Base-by-base conservation (phyloP, 2,329 filamentous ascomycete species). In the Aspergillus neoniger region DNA sequence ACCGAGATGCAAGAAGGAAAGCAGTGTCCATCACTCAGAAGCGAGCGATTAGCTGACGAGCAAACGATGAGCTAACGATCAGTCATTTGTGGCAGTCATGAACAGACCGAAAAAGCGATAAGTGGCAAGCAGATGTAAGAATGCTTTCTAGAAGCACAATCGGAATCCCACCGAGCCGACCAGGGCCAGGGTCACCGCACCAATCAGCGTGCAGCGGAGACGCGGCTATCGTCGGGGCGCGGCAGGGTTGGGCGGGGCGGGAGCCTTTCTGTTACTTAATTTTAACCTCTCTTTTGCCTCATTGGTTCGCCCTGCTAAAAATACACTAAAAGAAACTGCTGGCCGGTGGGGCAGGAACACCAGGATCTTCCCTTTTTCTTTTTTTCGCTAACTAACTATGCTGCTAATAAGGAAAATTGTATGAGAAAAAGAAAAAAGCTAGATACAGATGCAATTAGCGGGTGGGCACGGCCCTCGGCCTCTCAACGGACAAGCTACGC, bases 181-280 rank as follows among this genome's bases (percentile, higher is more conserved):
- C 14, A 8, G 15, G 5, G 9, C 25, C 53, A 36, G 8, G 21
- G 39, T n/a, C 17, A 14, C 53, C 53, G 53, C 53, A 21, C 53
- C 53, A 55, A 55, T 55, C 39, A 55, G 39, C 8, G 25, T 7
- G 0, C 39, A 4, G 53, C 53, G 53, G 53, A 47, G 30, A 8
- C 17, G n/a, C 53, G 53, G 53, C 19, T 55, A 55, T 32, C 21
- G n/a, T 23, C 53, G 53, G 53, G 7, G 12, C 19, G 39, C 53
- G 23, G 52, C 52, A 44, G 8, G n/a, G 23, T n/a, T 21, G 14
- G 17, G 38, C 32, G 21, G 9, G 12, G 32, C 43, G 25, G 57
- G 44, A 28, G 21, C 15, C 43, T 51, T 51, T 50, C 52, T 41
- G 43, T 60, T 60, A 60, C 58, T 59, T 56, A 56, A 60, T 60